Percentiles rank a stretch among this genome's conserved stretches.
Evolutionary conservation across 1,139 yeast genomes (phyloP).

Genomic region (Sugiyamaella japonica): DNA sequence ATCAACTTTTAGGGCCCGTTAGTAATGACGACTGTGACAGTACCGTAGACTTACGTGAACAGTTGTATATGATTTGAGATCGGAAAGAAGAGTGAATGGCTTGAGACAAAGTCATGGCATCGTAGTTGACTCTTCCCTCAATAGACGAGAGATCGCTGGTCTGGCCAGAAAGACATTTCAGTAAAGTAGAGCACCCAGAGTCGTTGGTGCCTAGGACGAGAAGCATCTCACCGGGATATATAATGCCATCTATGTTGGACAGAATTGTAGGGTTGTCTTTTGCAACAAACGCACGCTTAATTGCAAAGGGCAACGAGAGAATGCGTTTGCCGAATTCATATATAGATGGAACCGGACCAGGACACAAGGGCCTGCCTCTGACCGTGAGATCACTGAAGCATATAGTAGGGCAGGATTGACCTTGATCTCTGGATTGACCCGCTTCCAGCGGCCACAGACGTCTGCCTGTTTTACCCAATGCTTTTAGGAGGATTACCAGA

Average conservation of each 20-base stretch:
- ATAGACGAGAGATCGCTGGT: slow-evolving; percentile 43
- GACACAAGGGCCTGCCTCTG: slow-evolving; percentile 37
- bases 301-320: slow-evolving; percentile 30
- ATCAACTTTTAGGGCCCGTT: slow-evolving; percentile 38
- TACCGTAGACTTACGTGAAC: slow-evolving; percentile 44
- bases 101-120: slow-evolving; percentile 47
- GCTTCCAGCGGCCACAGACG: slow-evolving; percentile 6
- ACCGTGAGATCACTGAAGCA: slow-evolving; percentile 11
- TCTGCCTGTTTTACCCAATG: slow-evolving; percentile 3
- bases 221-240: slow-evolving; percentile 60
- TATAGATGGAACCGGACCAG: slow-evolving; percentile 52
- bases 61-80: slow-evolving; percentile 56
- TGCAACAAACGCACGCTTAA: slow-evolving; percentile 34
- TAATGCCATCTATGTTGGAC: slow-evolving; percentile 43
- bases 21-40: no score
- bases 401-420: not conserved
- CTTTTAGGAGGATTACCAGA: slow-evolving; percentile 6
- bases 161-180: slow-evolving; percentile 56
- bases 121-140: slow-evolving; percentile 49
- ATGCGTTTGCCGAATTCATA: slow-evolving; percentile 44
- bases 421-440: not conserved
- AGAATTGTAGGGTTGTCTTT: slow-evolving; percentile 41
- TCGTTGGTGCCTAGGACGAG: slow-evolving; percentile 65
- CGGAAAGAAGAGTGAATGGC: slow-evolving; percentile 51
- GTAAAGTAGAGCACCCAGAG: slow-evolving; percentile 64